Evolutionary conservation across 2,329 filamentous ascomycete species (phyloP).

Genomic region (Sclerotiophoma versabilis): DNA sequence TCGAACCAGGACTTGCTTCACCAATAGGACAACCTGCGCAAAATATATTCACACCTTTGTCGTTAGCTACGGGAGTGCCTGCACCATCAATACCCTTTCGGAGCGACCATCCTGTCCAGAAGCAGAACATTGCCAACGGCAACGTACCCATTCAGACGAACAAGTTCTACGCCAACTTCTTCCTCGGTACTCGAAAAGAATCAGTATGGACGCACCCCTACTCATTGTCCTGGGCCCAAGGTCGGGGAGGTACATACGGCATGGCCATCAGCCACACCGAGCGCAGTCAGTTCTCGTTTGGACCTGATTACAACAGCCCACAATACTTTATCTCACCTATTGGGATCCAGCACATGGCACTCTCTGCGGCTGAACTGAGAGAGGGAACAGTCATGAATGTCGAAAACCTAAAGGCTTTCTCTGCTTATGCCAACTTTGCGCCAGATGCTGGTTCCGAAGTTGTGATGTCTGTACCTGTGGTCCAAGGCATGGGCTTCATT

Average conservation of each 20-base stretch:
- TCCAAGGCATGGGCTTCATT: conserved; percentile 89
- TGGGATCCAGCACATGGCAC: conserved; percentile 79
- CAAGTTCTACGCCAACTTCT: conserved; percentile 77
- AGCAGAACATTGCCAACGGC: conserved; percentile 48
- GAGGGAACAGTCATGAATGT: conserved; percentile 63
- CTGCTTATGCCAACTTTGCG: conserved; percentile 72
- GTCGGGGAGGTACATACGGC: conserved; percentile 73
- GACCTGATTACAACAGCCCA: conserved; percentile 44
- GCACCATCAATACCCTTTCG: conserved; percentile 47
- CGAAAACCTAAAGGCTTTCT: conserved; percentile 63
- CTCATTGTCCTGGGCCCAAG: conserved; percentile 54
- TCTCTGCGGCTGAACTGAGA: conserved; percentile 80
- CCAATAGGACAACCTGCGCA: conserved; percentile 22
- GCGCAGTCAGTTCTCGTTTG: conserved; percentile 66
- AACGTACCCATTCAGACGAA: conserved; percentile 70
- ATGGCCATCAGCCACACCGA: conserved; percentile 80
- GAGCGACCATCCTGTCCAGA: conserved; percentile 52
- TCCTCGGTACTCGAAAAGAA: conserved; percentile 73
- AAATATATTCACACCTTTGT: conserved; percentile 53
- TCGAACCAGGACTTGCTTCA: conserved; percentile 36
- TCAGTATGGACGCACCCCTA: conserved; percentile 76
- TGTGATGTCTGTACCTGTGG: conserved; percentile 76
- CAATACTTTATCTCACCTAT: conserved; percentile 83
- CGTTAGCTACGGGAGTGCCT: conserved; percentile 45
- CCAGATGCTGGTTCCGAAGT: conserved; percentile 61